phyloP scores from a whole-genome alignment of 768 basidiomycete genomes.

The Multifurca ochricompacta region DNA sequence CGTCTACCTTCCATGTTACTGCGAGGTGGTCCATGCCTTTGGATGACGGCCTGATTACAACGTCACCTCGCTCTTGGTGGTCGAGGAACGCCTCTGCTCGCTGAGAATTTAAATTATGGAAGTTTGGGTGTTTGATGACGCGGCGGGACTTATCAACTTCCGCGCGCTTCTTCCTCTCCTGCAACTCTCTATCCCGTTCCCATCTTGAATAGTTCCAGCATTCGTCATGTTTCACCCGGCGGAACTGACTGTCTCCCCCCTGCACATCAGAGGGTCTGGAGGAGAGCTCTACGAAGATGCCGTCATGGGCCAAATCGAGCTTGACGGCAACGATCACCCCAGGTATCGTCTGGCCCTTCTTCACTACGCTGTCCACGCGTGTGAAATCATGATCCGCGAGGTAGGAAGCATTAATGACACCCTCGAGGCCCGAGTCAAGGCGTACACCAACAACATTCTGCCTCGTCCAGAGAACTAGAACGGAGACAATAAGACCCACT shows the following conservation, averaged over 20 bases:
- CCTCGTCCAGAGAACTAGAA: conserved; percentile 52
- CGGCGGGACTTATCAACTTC: conserved; percentile 73
- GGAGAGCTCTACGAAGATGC: conserved; percentile 69
- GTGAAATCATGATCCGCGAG: conserved; percentile 40
- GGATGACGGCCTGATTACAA: conserved; percentile 92
- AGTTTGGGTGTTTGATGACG: conserved; percentile 96
- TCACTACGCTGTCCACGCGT: conserved; percentile 39
- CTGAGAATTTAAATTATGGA: conserved; percentile 86
- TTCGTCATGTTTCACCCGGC: conserved; percentile 51
- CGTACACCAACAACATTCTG: conserved; percentile 50
- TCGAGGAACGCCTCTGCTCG: conserved; percentile 88
- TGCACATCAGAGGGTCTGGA: conserved; percentile 53
- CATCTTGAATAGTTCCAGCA: conserved; percentile 59
- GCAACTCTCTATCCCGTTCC: conserved; percentile 62
- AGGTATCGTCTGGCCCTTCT: conserved; percentile 72
- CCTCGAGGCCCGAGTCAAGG: conserved; percentile 93
- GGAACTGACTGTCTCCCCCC: conserved; percentile 55
- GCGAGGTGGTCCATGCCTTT: conserved; percentile 91
- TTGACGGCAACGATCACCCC: conserved; percentile 72
- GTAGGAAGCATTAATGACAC: conserved; percentile 54
- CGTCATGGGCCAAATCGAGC: conserved; percentile 49
- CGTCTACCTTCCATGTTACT: conserved; percentile 98
- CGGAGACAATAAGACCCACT: conserved; percentile 76
- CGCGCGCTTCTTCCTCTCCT: conserved; percentile 76
- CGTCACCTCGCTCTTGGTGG: conserved; percentile 89